Base-by-base conservation (phyloP, 2,329 filamentous ascomycete genomes). In the Penicillium freii region DNA sequence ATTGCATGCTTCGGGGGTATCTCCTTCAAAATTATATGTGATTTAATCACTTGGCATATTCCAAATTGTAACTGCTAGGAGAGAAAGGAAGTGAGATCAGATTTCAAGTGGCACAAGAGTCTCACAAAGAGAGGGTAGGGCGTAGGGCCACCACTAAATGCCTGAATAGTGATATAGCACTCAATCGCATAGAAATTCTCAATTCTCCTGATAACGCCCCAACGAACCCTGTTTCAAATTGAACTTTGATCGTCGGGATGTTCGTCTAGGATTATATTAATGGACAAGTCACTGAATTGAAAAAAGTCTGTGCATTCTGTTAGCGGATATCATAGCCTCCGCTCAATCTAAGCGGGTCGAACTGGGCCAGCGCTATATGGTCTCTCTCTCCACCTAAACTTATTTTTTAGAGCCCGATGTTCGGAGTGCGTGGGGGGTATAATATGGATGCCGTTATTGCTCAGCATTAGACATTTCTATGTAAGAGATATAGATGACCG, bases 221-320 rank as follows among this genome's bases (percentile, higher is more conserved):
- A 27, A 21, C 25, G 13, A 31, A 23, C 36, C 11, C 21, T 8
- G 42, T 56, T 57, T 53, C 36, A 57, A 36, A 27, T 36, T n/a
- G 49, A 42, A 57, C 38, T 53, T 42, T 47, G 54, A 53, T 53
- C 49, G 36, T 43, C 49, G 27, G 29, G 54, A 57, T 53, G 42
- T 47, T 53, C 54, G 34, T 27, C 54, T 42, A 57, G 49, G 42
- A 57, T 56, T 9, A 47, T 29, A 29, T 3, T 23, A 57, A 46
- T 47, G 36, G 42, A 57, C 54, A 47, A 53, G 48, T 53, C 54
- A 53, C 54, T 36, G 48, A 36, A 53, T 29, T 8, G 29, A 19
- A 33, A 33, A 48, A 27, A 57, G 49, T 53, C 49, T 53, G 49
- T 57, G 49, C 49, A 47, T 53, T 17, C 17, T 44, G 42, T 50